Percentiles rank a stretch among this genome's conserved stretches.
phyloP scores from a whole-genome alignment of 805 yeast species.

The Debaryomyces prosopidis region DNA sequence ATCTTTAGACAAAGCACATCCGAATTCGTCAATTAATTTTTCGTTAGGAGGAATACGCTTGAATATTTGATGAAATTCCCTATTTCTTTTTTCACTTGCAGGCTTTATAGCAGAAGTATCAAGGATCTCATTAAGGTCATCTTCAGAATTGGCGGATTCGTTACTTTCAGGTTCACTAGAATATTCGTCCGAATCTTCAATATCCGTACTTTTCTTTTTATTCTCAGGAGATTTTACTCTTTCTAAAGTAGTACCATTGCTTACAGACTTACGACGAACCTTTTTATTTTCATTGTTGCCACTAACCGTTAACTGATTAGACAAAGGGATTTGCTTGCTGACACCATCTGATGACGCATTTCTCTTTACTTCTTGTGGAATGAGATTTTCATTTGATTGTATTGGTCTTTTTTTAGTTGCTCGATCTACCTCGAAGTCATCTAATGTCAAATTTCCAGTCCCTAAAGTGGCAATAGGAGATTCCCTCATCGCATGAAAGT shows the following conservation, averaged over 20 bases:
- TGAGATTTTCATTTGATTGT: slow-evolving; percentile 18
- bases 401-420: slow-evolving; percentile 11
- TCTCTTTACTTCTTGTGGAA: slow-evolving; percentile 8
- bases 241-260: slow-evolving; percentile 7
- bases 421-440: slow-evolving; percentile 13
- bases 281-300: slow-evolving; percentile 19
- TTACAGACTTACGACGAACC: slow-evolving; percentile 19
- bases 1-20: slow-evolving; percentile 67
- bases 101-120: slow-evolving; percentile 19
- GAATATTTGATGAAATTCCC: slow-evolving; percentile 61
- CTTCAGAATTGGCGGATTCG: slow-evolving; percentile 5
- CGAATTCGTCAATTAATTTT: slow-evolving; percentile 56
- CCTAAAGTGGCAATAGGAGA: slow-evolving; percentile 51
- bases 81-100: slow-evolving; percentile 53
- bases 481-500: slow-evolving; percentile 48
- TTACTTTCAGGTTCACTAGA: slow-evolving; percentile 8
- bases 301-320: slow-evolving; percentile 15
- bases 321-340: slow-evolving; percentile 13
- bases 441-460: slow-evolving; percentile 40
- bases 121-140: slow-evolving; percentile 13
- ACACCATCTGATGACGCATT: slow-evolving; percentile 19
- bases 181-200: slow-evolving; percentile 9
- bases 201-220: not conserved
- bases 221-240: slow-evolving; percentile 4
- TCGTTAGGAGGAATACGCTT: slow-evolving; percentile 53